These are phyloP conservation scores for Chrysanthemum seticuspe DNA, from an alignment of 129 eudicot species.

Conservation along the genomic window DNA sequence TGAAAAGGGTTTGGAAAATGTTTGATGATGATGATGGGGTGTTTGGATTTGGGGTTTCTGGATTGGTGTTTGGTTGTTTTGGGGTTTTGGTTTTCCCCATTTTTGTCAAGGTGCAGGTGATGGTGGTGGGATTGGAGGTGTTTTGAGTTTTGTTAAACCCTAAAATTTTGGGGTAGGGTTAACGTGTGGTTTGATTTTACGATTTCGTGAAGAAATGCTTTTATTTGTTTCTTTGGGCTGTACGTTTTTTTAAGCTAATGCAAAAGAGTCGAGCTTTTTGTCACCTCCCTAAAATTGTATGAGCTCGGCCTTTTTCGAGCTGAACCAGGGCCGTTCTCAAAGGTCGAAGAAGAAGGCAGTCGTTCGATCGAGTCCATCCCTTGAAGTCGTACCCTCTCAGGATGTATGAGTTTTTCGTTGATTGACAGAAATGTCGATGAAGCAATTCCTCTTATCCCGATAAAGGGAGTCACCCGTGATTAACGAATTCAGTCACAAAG, in stretches of 20 bases:
- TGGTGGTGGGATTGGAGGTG: conserved; percentile 15
- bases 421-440: not conserved
- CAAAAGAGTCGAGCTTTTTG: too few relatives aligned
- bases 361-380: not conserved
- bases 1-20: conserved; percentile 71
- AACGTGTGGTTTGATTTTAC: not conserved
- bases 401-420: not conserved
- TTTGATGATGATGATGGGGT: conserved; percentile 35
- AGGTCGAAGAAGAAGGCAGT: too few relatives aligned
- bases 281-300: too few relatives aligned
- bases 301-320: too few relatives aligned
- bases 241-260: too few relatives aligned
- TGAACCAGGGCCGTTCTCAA: too few relatives aligned
- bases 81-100: conserved; percentile 40
- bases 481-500: too few relatives aligned
- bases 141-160: conserved; percentile 11
- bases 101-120: not conserved
- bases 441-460: not conserved
- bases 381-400: conserved; percentile 13
- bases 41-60: conserved; percentile 28
- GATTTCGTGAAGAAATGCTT: too few relatives aligned
- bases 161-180: not conserved
- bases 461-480: not conserved
- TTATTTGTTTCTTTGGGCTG: too few relatives aligned
- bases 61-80: not conserved